Evolutionary conservation across 306 rosid species (phyloP).

Genomic region (Prunus padus): DNA sequence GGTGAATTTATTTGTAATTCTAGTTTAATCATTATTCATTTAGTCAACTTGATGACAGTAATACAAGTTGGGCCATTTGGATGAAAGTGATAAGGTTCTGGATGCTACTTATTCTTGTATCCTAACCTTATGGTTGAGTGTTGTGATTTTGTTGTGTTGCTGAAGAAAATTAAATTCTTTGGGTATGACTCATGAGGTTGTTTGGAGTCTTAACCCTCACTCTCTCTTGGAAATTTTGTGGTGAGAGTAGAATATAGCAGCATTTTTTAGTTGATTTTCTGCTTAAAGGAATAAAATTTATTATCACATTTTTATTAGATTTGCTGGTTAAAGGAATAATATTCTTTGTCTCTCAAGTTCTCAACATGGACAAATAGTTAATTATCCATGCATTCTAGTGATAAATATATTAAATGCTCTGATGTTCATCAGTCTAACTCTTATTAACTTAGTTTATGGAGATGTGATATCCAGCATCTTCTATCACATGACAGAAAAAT

Average conservation of each 20-base stretch:
- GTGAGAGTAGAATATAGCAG: not conserved
- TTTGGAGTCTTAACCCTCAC: not conserved
- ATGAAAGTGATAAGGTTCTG: not conserved
- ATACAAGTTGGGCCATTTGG: slow-evolving; percentile 6
- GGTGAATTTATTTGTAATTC: slow-evolving; percentile 38
- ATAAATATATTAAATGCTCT: not conserved
- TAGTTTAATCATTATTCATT: not conserved
- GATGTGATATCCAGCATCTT: not conserved
- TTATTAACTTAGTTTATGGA: not conserved
- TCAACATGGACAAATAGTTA: not conserved
- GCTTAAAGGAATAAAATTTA: not conserved
- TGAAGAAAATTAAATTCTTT: not conserved
- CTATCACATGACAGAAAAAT: not conserved
- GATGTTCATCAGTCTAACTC: not conserved
- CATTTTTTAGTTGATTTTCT: not conserved
- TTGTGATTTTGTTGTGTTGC: not conserved
- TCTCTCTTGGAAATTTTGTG: not conserved
- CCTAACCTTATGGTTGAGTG: not conserved
- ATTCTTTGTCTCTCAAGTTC: not conserved
- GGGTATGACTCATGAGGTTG: not conserved
- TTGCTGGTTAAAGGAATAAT: not conserved
- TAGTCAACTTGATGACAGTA: not conserved
- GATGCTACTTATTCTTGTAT: not conserved
- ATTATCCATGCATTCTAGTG: not conserved
- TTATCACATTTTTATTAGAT: not conserved